phyloP scores from a whole-genome alignment of 371 early-diverging fungal species.

The Thermomucor indicae-seudaticae region DNA sequence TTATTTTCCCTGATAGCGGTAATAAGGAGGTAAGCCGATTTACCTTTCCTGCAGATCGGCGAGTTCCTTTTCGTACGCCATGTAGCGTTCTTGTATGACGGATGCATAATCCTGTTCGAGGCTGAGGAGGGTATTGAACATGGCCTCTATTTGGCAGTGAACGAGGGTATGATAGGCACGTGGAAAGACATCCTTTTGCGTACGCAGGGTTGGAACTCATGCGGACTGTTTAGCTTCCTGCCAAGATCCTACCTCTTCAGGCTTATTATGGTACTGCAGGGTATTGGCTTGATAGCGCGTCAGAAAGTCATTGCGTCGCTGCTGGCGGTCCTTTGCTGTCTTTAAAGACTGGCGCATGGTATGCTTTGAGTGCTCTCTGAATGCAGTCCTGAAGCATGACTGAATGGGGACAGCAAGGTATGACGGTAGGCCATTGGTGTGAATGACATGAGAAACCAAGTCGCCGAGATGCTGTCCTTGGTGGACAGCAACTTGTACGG shows the following conservation, averaged over 20 bases:
- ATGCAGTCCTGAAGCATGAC: too few relatives aligned
- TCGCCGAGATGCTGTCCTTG: not conserved
- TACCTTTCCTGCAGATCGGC: slow-evolving; percentile 34
- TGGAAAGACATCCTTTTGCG: slow-evolving; percentile 57
- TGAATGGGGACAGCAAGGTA: not conserved
- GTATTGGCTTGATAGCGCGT: slow-evolving; percentile 39
- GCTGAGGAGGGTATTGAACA: slow-evolving; percentile 66
- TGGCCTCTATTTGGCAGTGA: slow-evolving; percentile 52
- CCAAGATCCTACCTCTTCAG: slow-evolving; percentile 33
- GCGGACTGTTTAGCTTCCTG: not conserved
- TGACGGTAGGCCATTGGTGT: not conserved
- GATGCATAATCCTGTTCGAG: slow-evolving; percentile 64
- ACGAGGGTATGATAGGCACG: slow-evolving; percentile 70
- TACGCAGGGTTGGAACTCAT: not conserved
- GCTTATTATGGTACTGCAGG: slow-evolving; percentile 41
- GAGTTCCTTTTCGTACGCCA: slow-evolving; percentile 42
- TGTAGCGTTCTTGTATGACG: slow-evolving; percentile 51
- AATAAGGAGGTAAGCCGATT: too few relatives aligned
- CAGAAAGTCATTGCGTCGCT: slow-evolving; percentile 22
- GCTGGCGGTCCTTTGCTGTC: slow-evolving; percentile 6
- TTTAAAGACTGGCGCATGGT: slow-evolving; percentile 42
- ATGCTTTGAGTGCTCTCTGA: too few relatives aligned
- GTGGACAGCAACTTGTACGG: not conserved
- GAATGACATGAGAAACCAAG: not conserved
- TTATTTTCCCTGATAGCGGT: not conserved